Conservation (phyloP, 2,329 filamentous ascomycete species). For the Pseudocercospora macadamiae region DNA sequence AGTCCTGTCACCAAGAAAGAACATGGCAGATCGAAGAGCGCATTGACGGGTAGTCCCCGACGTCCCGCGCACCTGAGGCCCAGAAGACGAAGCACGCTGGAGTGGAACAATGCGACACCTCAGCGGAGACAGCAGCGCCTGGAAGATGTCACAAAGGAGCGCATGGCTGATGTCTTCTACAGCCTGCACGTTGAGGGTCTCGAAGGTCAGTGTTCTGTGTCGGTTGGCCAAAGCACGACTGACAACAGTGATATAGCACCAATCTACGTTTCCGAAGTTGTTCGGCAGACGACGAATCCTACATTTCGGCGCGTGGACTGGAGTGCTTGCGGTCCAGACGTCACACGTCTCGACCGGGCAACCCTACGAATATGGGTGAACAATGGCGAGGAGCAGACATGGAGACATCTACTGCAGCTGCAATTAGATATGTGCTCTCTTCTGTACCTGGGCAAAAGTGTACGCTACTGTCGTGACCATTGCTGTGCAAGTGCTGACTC, state of each 20-base stretch:
- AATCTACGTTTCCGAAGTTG: slow-evolving; percentile 86
- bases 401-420: slow-evolving; percentile 72
- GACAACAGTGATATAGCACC: slow-evolving; percentile 58
- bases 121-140: slow-evolving; percentile 71
- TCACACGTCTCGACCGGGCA: slow-evolving; percentile 68
- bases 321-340: slow-evolving; percentile 60
- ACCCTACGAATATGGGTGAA: slow-evolving; percentile 75
- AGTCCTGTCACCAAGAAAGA: slow-evolving; percentile 21
- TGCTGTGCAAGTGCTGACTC: slow-evolving; percentile 1
- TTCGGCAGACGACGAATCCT: slow-evolving; percentile 80
- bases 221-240: slow-evolving; percentile 13
- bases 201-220: slow-evolving; percentile 36
- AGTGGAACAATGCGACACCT: slow-evolving; percentile 64
- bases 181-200: slow-evolving; percentile 71
- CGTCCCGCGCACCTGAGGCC: slow-evolving; percentile 44
- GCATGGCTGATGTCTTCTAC: slow-evolving; percentile 87
- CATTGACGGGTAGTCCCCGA: slow-evolving; percentile 23
- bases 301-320: slow-evolving; percentile 86
- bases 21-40: slow-evolving; percentile 30
- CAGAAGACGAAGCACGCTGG: slow-evolving; percentile 62
- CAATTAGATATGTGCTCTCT: slow-evolving; percentile 70
- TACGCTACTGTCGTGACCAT: slow-evolving; percentile 34
- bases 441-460: slow-evolving; percentile 73
- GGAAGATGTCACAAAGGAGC: slow-evolving; percentile 69
- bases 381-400: slow-evolving; percentile 52